phyloP scores from a whole-genome alignment of 2,329 filamentous ascomycete species.

The Penicillium sp. region DNA sequence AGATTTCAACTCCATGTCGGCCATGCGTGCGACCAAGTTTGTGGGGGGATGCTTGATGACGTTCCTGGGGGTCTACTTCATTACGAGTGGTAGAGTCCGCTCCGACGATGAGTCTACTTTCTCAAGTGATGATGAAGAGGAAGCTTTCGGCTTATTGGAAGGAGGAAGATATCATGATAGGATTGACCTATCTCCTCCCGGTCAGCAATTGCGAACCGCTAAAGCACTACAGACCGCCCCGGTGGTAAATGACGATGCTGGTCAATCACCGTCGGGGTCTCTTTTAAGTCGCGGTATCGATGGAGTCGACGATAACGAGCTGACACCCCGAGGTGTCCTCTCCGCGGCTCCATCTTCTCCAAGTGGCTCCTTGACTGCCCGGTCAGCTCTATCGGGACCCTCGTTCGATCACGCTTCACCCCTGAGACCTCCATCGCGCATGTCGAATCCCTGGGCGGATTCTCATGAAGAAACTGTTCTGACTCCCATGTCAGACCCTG shows the following conservation, averaged over 20 bases:
- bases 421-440: slow-evolving; percentile 35
- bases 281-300: slow-evolving; percentile 33
- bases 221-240: slow-evolving; percentile 17
- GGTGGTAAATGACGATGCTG: slow-evolving; percentile 15
- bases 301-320: slow-evolving; percentile 33
- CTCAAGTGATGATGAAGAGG: slow-evolving; percentile 63
- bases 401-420: slow-evolving; percentile 30
- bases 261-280: slow-evolving; percentile 35
- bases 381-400: slow-evolving; percentile 28
- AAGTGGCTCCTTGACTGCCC: slow-evolving; percentile 32
- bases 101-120: slow-evolving; percentile 61
- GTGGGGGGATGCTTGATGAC: slow-evolving; percentile 86
- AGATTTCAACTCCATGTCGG: slow-evolving; percentile 82
- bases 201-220: slow-evolving; percentile 16
- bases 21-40: slow-evolving; percentile 75
- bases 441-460: slow-evolving; percentile 42
- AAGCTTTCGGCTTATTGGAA: slow-evolving; percentile 43
- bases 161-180: slow-evolving; percentile 39
- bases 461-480: slow-evolving; percentile 15
- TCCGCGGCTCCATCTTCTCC: slow-evolving; percentile 36
- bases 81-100: slow-evolving; percentile 74
- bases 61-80: slow-evolving; percentile 95
- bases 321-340: slow-evolving; percentile 33
- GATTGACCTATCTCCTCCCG: slow-evolving; percentile 31
- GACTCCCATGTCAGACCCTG: slow-evolving; percentile 24